phyloP scores from a whole-genome alignment of 1,284 basidiomycete genomes.

The Trametes pubescens region DNA sequence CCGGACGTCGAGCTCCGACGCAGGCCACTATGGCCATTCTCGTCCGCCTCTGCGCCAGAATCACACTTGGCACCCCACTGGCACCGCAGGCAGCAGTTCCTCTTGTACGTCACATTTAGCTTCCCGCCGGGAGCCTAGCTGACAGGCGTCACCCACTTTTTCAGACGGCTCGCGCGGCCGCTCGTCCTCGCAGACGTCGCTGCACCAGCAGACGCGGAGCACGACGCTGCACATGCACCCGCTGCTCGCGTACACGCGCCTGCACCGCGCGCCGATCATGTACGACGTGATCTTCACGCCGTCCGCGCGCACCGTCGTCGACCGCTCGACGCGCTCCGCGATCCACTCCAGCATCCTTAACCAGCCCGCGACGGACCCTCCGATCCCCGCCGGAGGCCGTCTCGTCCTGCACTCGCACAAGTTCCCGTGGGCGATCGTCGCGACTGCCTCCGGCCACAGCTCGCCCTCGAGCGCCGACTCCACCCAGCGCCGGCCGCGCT shows the following conservation, averaged over 20 bases:
- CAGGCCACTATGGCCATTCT: conserved; percentile 37
- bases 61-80: conserved; percentile 53
- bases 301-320: conserved; percentile 63
- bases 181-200: conserved; percentile 35
- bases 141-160: conserved; percentile 1
- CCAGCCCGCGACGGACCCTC: conserved; percentile 72
- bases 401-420: conserved; percentile 64
- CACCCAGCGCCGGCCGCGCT: conserved; percentile 38
- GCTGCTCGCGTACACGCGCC: conserved; percentile 60
- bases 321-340: conserved; percentile 59
- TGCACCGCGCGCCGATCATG: conserved; percentile 63
- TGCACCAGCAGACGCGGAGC: conserved; percentile 49
- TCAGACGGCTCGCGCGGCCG: conserved; percentile 35
- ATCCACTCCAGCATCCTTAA: conserved; percentile 65
- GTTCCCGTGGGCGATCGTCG: conserved; percentile 68
- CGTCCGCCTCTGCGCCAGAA: conserved; percentile 53
- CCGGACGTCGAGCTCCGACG: conserved; percentile 41
- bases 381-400: conserved; percentile 52
- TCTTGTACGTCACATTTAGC: conserved; percentile 39
- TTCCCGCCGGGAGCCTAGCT: conserved; percentile 8
- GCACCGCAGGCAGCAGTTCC: conserved; percentile 45
- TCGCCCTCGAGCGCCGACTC: conserved; percentile 38
- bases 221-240: conserved; percentile 66
- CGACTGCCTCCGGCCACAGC: conserved; percentile 40
- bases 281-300: conserved; percentile 69